Conservation (phyloP, 805 yeast genomes). For the Wickerhamiella occidentalis region DNA sequence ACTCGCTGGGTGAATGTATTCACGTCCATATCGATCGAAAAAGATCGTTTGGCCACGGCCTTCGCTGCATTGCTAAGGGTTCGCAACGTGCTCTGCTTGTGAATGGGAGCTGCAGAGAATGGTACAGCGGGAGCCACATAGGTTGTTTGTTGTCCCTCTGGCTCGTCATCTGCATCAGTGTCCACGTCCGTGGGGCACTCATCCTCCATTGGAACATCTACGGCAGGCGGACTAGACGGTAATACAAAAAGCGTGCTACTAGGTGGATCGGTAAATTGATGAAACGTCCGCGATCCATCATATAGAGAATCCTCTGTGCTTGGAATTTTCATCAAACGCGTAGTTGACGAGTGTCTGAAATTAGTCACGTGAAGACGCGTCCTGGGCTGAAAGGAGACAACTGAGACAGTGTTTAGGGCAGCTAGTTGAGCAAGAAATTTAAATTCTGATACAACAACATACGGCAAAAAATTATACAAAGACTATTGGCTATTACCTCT, state of each 20-base stretch:
- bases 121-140: background rate
- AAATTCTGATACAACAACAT: too few species aligned
- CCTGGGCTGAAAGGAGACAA: too few species aligned
- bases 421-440: background rate
- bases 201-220: background rate
- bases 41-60: slow-evolving; percentile 6
- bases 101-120: background rate
- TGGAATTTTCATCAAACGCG: slow-evolving; percentile 2
- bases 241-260: slow-evolving; percentile 5
- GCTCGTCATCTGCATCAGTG: slow-evolving; percentile 7
- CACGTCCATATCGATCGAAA: background rate
- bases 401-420: too few species aligned
- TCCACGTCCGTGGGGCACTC: slow-evolving; percentile 3
- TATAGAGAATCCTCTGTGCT: slow-evolving; percentile 8
- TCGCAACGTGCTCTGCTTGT: background rate
- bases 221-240: slow-evolving; percentile 9
- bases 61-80: slow-evolving; percentile 7
- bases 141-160: background rate
- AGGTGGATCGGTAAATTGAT: slow-evolving; percentile 7
- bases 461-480: too few species aligned
- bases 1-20: background rate
- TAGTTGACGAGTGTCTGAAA: background rate
- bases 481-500: too few species aligned
- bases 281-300: slow-evolving; percentile 2
- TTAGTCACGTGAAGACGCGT: background rate